These are phyloP conservation scores for Wickerhamiella cacticola DNA, from an alignment of 805 yeast species.

Conservation along the genomic window DNA sequence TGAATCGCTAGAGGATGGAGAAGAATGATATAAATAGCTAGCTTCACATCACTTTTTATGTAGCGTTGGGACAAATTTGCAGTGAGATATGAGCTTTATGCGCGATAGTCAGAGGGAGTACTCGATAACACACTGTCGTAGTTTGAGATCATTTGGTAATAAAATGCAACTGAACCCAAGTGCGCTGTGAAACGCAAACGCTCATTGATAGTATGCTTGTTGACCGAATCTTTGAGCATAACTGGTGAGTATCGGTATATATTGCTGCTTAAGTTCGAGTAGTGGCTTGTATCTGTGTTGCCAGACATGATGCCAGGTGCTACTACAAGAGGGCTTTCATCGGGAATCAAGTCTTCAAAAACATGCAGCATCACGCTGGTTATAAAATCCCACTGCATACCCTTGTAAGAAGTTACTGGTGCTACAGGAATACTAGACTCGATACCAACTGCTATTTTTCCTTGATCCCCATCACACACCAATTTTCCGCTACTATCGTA, in stretches of 20 bases:
- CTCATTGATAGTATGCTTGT: slow-evolving; percentile 16
- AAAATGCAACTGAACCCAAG: slow-evolving; percentile 9
- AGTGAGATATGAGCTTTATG: no score
- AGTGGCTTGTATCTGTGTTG: slow-evolving; percentile 59
- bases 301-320: slow-evolving; percentile 55
- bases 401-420: slow-evolving; percentile 38
- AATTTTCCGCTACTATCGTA: slow-evolving; percentile 26
- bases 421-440: slow-evolving; percentile 36
- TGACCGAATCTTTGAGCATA: slow-evolving; percentile 17
- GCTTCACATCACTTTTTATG: no score
- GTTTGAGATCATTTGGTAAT: slow-evolving; percentile 18
- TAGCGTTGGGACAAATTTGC: no score
- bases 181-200: not conserved
- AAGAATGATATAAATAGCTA: not conserved
- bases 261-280: slow-evolving; percentile 49
- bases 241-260: slow-evolving; percentile 49
- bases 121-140: no score
- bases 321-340: slow-evolving; percentile 33
- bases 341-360: slow-evolving; percentile 39
- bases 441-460: slow-evolving; percentile 31
- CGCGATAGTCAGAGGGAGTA: no score
- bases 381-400: slow-evolving; percentile 40
- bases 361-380: slow-evolving; percentile 54
- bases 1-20: slow-evolving; percentile 24
- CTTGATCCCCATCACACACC: slow-evolving; percentile 29